Percentiles rank a stretch among this genome's conserved stretches.
Evolutionary conservation across 2,329 filamentous ascomycete species (phyloP).

Genomic region (Fusarium equiseti): DNA sequence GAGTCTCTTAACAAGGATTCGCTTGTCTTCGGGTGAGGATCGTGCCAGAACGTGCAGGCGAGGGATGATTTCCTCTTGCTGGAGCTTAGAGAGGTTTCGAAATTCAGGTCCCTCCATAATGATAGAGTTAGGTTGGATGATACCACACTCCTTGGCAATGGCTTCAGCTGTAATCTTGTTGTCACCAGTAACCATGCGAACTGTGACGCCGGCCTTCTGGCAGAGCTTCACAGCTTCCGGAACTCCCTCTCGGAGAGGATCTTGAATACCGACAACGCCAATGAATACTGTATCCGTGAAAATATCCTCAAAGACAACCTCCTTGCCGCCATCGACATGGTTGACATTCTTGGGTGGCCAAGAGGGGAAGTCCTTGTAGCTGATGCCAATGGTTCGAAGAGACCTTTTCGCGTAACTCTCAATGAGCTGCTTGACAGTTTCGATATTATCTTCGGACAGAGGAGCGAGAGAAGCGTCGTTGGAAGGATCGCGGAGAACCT

Average conservation of each 20-base stretch:
- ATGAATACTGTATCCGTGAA: conserved; percentile 77
- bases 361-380: conserved; percentile 84
- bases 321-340: conserved; percentile 66
- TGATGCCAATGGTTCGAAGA: conserved; percentile 84
- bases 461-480: conserved; percentile 56
- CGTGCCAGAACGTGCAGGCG: conserved; percentile 77
- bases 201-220: conserved; percentile 80
- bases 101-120: conserved; percentile 85
- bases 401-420: conserved; percentile 82
- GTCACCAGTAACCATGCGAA: conserved; percentile 89
- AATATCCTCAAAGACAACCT: conserved; percentile 74
- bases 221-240: conserved; percentile 78
- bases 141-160: conserved; percentile 83
- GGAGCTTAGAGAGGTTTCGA: conserved; percentile 74
- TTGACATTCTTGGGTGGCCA: conserved; percentile 81
- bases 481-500: conserved; percentile 64
- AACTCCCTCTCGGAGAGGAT: conserved; percentile 82
- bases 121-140: conserved; percentile 74
- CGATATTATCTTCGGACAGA: conserved; percentile 65
- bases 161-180: conserved; percentile 83
- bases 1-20: conserved; percentile 76
- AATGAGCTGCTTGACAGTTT: conserved; percentile 75
- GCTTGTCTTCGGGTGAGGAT: conserved; percentile 83
- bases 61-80: conserved; percentile 77
- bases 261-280: conserved; percentile 82